These are phyloP conservation scores for Ceratobasidium sp. DNA, from an alignment of 1,284 basidiomycete genomes.

Conservation along the genomic window DNA sequence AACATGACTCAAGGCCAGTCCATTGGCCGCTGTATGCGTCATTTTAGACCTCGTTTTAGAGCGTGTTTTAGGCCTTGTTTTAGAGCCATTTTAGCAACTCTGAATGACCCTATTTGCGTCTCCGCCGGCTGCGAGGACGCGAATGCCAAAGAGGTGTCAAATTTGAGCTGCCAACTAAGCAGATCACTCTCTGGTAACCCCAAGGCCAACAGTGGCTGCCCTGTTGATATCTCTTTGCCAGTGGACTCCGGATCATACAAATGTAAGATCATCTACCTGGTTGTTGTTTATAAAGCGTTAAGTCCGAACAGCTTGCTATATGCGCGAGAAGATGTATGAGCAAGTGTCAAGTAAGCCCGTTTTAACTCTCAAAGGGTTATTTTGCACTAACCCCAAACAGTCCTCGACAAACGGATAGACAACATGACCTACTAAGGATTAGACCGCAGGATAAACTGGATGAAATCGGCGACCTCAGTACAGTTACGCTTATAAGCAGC, in stretches of 20 bases:
- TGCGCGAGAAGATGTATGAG: conserved; percentile 90
- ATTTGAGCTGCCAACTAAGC: conserved; percentile 4
- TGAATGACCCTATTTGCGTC: neutral
- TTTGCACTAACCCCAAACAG: conserved; percentile 57
- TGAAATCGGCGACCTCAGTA: conserved; percentile 82
- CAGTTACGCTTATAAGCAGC: conserved; percentile 75
- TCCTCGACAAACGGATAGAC: conserved; percentile 86
- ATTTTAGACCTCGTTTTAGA: too few relatives aligned
- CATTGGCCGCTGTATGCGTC: too few relatives aligned
- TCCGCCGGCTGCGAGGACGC: conserved; percentile 1
- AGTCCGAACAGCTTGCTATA: conserved; percentile 79
- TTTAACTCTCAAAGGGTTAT: neutral
- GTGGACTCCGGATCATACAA: conserved; percentile 66
- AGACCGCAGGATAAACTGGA: conserved; percentile 76
- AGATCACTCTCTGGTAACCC: conserved; percentile 52
- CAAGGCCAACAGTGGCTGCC: conserved; percentile 64
- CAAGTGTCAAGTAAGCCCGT: conserved; percentile 76
- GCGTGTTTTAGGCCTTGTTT: too few relatives aligned
- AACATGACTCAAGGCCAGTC: too few relatives aligned
- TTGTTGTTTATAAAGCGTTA: conserved; percentile 11
- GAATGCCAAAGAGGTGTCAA: conserved; percentile 2
- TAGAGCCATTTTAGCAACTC: too few relatives aligned
- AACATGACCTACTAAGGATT: conserved; percentile 78
- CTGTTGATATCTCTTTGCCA: conserved; percentile 60
- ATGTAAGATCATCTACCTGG: neutral